These are phyloP conservation scores for Cucumis melo DNA, from an alignment of 306 rosid species.

Conservation along the genomic window DNA sequence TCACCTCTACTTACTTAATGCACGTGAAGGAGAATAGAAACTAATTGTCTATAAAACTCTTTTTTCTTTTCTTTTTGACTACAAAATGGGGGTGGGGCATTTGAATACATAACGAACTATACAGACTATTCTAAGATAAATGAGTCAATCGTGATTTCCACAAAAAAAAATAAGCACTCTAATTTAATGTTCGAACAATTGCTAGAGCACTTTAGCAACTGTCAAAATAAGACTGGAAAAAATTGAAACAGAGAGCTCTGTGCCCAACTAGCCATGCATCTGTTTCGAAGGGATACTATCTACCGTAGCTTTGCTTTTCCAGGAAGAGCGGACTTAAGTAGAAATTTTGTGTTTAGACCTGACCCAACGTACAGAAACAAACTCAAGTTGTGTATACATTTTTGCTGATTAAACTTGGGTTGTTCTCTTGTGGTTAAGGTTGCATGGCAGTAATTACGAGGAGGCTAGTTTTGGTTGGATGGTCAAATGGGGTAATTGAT, in stretches of 20 bases:
- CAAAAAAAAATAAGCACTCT: too few species aligned
- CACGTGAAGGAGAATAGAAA: not conserved
- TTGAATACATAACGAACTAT: not conserved
- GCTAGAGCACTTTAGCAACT: too few species aligned
- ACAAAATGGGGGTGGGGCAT: too few species aligned
- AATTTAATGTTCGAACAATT: not conserved
- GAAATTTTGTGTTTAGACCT: not conserved
- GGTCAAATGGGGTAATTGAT: not conserved
- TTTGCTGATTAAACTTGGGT: not conserved
- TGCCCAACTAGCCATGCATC: not conserved
- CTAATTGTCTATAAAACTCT: not conserved
- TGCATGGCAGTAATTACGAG: not conserved
- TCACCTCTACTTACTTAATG: not conserved
- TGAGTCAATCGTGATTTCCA: not conserved
- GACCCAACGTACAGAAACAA: not conserved
- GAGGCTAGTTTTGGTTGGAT: not conserved
- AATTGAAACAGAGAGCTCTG: not conserved
- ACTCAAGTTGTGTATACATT: not conserved
- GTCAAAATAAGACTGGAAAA: not conserved
- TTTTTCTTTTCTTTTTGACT: not conserved
- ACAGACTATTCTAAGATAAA: not conserved
- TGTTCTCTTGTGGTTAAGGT: not conserved
- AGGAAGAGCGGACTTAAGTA: not conserved
- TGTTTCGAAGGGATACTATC: not conserved
- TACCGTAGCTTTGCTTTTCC: not conserved